These are phyloP conservation scores for Nannochloropsis salina DNA, from an alignment of 108 stramenopile genomes.

Conservation along the genomic window DNA sequence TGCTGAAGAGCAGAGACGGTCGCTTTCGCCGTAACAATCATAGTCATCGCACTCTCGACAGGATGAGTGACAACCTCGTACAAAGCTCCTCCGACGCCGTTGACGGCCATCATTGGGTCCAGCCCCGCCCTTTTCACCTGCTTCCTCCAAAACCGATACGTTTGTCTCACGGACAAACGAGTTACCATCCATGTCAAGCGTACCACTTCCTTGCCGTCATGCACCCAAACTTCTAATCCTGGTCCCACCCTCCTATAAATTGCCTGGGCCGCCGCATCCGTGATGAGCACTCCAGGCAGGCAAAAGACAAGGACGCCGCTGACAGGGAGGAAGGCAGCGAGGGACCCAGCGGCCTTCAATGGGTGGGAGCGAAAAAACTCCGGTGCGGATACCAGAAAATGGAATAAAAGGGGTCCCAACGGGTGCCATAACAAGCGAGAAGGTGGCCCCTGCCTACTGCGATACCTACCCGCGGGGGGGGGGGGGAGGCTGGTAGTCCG, in stretches of 20 bases:
- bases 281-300: not conserved
- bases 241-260: not conserved
- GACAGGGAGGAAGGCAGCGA: conserved; percentile 5
- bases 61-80: not conserved
- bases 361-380: not conserved
- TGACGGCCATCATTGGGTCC: not conserved
- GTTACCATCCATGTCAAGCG: not conserved
- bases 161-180: conserved; percentile 10
- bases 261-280: not conserved
- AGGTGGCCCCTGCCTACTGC: not conserved
- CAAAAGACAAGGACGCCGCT: not conserved
- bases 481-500: not conserved
- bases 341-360: not conserved
- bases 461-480: not conserved
- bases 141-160: not conserved
- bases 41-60: not conserved
- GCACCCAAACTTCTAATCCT: not conserved
- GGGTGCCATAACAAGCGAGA: not conserved
- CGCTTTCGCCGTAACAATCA: not conserved
- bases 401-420: not conserved
- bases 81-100: not conserved
- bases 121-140: not conserved
- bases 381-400: not conserved
- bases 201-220: not conserved
- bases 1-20: not conserved